Base-by-base conservation (phyloP, 1,139 yeast genomes). In the Kodamaea derodonti region DNA sequence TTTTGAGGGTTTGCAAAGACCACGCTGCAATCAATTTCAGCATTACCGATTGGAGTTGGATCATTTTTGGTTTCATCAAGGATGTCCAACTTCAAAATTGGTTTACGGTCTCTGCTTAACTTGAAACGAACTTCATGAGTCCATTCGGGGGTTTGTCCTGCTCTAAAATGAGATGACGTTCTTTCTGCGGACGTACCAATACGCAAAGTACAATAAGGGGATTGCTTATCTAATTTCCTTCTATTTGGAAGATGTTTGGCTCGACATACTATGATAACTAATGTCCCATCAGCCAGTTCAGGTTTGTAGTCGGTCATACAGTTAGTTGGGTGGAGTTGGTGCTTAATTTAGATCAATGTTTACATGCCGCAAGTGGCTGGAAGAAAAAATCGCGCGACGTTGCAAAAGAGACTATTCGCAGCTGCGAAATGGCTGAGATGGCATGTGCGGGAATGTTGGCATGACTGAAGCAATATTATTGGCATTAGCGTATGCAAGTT, bases 131-230 rank as follows among this genome's bases (percentile, higher is more conserved):
- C 70, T 47, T 85, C 90, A 46, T 80, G 82, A 41, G 85, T 83
- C 86, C 95, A 88, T 29, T 71, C 77, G 0, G 97, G 97, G 2
- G 86, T 83, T 54, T 88, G 97, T 1, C 97, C 97, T 1, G 95
- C 97, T 45, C 97, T 62, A 43, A 75, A 74, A 40, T 83, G 78
- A 0, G 85, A 68, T 18, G 78, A 79, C 0, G 95, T 85, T 45
- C 84, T 76, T 45, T 82, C 75, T 15, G 94, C 92, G 41, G 75
- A 75, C 36, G 85, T 84, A n/a, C 90, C 95, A 3, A 88, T 69
- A 38, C 97, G 65, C 12, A 85, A 71, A 10, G 90, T 78, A 33
- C 86, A 83, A 58, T 84, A 87, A 1, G 96, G 97, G 42, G 86
- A 82, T 58, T 88, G 97, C 50, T 88, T 88, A 47, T 92, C 96